Percentiles rank a stretch among this genome's conserved stretches.
phyloP scores from a whole-genome alignment of 257 asterid species.

The Anisodus tanguticus region DNA sequence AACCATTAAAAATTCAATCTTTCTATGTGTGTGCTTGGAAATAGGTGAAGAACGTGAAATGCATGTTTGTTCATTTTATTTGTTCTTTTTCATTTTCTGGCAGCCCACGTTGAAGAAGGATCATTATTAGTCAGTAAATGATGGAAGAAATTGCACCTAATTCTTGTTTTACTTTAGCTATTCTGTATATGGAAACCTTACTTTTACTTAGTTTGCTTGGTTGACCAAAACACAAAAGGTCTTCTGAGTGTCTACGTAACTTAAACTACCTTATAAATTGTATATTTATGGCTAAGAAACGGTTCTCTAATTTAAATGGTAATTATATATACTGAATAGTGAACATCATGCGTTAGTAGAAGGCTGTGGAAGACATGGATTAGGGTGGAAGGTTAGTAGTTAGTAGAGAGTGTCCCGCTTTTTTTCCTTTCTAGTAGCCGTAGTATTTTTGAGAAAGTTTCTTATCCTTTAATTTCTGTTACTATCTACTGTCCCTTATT shows the following conservation, averaged over 20 bases:
- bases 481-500: no score
- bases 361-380: no score
- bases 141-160: constrained; percentile 15
- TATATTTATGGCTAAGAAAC: constrained; percentile 27
- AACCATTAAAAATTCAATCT: not conserved
- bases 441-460: no score
- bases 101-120: constrained; percentile 17
- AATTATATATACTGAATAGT: constrained; percentile 27
- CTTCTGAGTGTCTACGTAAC: constrained; percentile 24
- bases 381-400: no score
- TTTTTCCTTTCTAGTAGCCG: no score
- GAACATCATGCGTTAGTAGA: not conserved
- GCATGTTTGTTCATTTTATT: constrained; percentile 31
- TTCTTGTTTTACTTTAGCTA: not conserved
- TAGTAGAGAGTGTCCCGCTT: no score
- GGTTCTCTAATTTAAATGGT: not conserved
- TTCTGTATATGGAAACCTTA: not conserved
- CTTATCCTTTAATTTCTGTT: no score
- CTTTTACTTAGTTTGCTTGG: constrained; percentile 10
- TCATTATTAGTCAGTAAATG: constrained; percentile 33
- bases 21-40: not conserved
- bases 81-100: not conserved
- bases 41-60: not conserved
- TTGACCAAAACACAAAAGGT: not conserved
- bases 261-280: constrained; percentile 4